Conservation (phyloP, 345 rosid species). For the Salix caprea region DNA sequence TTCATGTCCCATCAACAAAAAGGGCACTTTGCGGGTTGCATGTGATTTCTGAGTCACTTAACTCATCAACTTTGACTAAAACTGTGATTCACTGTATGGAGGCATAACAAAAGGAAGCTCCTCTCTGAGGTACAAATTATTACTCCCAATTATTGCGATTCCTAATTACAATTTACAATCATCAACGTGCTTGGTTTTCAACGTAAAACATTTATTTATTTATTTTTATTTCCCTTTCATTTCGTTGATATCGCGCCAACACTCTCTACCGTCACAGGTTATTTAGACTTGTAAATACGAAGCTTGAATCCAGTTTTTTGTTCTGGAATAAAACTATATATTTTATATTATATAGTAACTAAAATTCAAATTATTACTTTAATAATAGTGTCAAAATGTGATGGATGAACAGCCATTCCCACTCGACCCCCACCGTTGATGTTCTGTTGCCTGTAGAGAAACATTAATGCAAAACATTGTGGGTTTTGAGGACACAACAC, state of each 20-base stretch:
- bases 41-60: not conserved
- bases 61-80: too few species aligned
- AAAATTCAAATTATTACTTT: not conserved
- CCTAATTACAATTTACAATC: too few species aligned
- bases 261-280: too few species aligned
- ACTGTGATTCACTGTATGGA: too few species aligned
- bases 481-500: slow-evolving; percentile 26
- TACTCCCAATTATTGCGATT: not conserved
- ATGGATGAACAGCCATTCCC: slow-evolving; percentile 5
- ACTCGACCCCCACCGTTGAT: slow-evolving; percentile 16
- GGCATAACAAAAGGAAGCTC: not conserved
- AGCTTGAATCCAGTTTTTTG: not conserved
- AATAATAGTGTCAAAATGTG: not conserved
- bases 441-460: slow-evolving; percentile 26
- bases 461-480: slow-evolving; percentile 25
- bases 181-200: too few species aligned
- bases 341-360: not conserved
- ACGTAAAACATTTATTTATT: too few species aligned
- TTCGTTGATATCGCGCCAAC: not conserved
- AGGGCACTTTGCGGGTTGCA: not conserved
- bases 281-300: too few species aligned
- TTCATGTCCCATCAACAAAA: not conserved
- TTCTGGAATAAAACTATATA: not conserved
- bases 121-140: not conserved
- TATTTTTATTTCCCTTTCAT: too few species aligned